Evolutionary conservation across 78 protist genomes (phyloP), one percentile per base, ranked within the genome.

Genomic region (Mantamonas sphyraenae): DNA sequence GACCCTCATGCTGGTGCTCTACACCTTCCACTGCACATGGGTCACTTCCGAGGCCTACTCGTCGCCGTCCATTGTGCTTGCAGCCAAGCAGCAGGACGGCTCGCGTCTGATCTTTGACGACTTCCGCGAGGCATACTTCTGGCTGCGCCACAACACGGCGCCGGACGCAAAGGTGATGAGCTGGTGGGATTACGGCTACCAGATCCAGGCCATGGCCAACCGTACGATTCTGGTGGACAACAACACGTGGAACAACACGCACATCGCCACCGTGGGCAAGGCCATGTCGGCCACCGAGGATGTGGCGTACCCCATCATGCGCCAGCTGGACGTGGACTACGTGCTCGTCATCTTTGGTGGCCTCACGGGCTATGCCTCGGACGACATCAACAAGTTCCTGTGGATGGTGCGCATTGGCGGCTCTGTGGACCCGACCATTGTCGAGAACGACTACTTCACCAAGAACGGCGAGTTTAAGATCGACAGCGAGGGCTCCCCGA

Each of bases 171-270:
- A 60, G 51, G 79, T 94, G 66, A 92, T 95, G 96, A 73, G 92
- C 20, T 95, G 99, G 99, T 97, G 99, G 99, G 99, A 97, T 77
- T 97, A 97, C 67, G 99, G 99, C 34, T 97, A 97, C 84, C 99
- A 97, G 83, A 77, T 97, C 45, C 58, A 94, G 3, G 97, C 91
- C 33, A 92, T 97, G 95, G 93, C 93, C 51, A 91, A 96, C 77
- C 83, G 99, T 47, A 96, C 99, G 0, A 70, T 78, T 2, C 60
- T 97, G 33, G 99, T 94, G 17, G 99, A 97, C 77, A 94, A 94
- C 82, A 97, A 97, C 93, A 97, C 99, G 47, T 95, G 99, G 98
- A 97, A 97, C 83, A 93, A 93, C 86, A 76, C 93, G 28, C 98
- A 95, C 84, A 95, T 97, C 55, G 98, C 98, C 22, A 88, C 82